These are phyloP conservation scores for Phyllosticta citrichinensis DNA, from an alignment of 2,329 filamentous ascomycete species.

Conservation along the genomic window DNA sequence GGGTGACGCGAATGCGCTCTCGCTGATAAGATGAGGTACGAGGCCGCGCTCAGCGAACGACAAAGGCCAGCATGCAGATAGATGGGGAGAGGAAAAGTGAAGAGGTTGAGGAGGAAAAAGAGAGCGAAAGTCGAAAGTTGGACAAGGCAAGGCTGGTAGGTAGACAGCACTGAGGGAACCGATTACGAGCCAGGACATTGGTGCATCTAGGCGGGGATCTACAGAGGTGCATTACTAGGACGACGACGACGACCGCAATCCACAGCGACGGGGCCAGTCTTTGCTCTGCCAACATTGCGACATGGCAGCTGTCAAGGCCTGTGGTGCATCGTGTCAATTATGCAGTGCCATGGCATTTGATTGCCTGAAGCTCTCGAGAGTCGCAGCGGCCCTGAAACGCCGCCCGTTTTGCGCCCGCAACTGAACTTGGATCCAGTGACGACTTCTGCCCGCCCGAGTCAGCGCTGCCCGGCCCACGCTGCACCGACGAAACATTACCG, in stretches of 20 bases:
- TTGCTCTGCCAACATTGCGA: background rate
- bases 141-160: background rate
- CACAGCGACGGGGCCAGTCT: background rate
- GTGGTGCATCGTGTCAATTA: no score
- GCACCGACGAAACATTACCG: background rate
- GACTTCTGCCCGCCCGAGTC: background rate
- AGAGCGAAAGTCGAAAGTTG: background rate
- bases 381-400: slow-evolving; percentile 1
- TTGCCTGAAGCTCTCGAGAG: no score
- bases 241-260: background rate
- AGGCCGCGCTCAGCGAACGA: slow-evolving; percentile 9
- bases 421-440: background rate
- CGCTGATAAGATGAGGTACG: background rate
- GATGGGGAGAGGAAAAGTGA: background rate
- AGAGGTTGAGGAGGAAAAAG: background rate
- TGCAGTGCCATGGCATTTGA: no score
- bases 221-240: background rate
- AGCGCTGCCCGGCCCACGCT: background rate
- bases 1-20: slow-evolving; percentile 3
- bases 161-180: slow-evolving; percentile 5
- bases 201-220: background rate
- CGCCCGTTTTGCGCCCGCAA: slow-evolving; percentile 7
- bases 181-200: slow-evolving; percentile 4
- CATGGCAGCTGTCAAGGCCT: background rate
- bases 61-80: slow-evolving; percentile 6